A percentile compares a stretch with the other conserved stretches of the same genome.
Conservation (phyloP, 331 rosid genomes). For the Stylosanthes scabra region DNA sequence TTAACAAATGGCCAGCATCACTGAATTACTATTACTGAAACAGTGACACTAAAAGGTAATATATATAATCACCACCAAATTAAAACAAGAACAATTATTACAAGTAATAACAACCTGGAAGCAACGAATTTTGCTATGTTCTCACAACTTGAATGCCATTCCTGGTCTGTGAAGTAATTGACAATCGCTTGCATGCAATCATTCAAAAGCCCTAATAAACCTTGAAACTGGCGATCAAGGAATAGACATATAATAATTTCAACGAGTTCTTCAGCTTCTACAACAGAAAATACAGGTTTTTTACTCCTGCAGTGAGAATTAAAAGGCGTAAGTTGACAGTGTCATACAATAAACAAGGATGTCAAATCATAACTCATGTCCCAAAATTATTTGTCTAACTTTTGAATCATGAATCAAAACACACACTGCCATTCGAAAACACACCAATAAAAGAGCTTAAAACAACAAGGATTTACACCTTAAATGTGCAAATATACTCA, state of each 20-base stretch:
- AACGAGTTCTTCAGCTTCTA: conserved; percentile 85
- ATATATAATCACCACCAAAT: background rate
- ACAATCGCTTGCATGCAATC: conserved; percentile 73
- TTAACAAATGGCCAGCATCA: background rate
- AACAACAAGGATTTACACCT: background rate
- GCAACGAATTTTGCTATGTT: conserved; percentile 83
- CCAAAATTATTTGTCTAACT: background rate
- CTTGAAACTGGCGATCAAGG: conserved; percentile 81
- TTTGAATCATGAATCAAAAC: background rate
- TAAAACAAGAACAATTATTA: conserved; percentile 27
- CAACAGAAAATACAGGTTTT: conserved; percentile 58
- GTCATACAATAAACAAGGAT: conserved; percentile 20
- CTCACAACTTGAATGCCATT: conserved; percentile 78
- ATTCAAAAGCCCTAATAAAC: conserved; percentile 63
- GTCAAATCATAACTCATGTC: background rate
- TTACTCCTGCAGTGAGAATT: conserved; percentile 59
- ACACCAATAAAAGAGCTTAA: background rate
- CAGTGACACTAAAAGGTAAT: background rate
- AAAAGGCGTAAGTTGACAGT: conserved; percentile 22
- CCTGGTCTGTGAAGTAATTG: conserved; percentile 76
- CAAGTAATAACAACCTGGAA: conserved; percentile 73
- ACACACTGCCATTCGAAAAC: background rate
- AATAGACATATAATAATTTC: conserved; percentile 75
- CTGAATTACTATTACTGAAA: background rate
- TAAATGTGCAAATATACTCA: background rate